Conservation (phyloP, 2,329 filamentous ascomycete species). For the Fusarium robinianum region DNA sequence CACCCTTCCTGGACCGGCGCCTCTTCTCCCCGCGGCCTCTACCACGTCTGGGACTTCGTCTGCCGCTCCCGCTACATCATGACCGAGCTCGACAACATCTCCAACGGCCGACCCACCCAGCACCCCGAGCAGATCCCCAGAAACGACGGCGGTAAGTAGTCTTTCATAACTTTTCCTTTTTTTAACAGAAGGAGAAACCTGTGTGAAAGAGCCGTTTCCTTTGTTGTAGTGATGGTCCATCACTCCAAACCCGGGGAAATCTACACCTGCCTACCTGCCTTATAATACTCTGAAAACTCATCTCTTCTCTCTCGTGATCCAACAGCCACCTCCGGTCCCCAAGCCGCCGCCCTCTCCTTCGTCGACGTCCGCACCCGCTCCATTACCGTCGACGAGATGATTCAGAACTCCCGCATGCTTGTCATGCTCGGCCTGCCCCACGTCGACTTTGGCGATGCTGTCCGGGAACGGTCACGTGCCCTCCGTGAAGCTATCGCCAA, state of each 20-base stretch:
- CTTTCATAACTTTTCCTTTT: background rate
- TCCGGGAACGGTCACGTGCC: conserved; percentile 36
- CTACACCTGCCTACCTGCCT: no score
- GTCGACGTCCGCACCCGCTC: conserved; percentile 40
- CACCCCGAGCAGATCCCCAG: conserved; percentile 44
- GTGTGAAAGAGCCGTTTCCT: no score
- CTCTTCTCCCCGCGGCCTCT: conserved; percentile 40
- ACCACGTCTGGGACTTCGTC: conserved; percentile 49
- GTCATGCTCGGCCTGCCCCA: conserved; percentile 40
- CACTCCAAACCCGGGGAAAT: no score
- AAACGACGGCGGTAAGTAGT: conserved; percentile 35
- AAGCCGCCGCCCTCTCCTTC: conserved; percentile 35
- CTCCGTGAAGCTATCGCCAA: conserved; percentile 30
- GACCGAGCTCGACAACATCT: conserved; percentile 47
- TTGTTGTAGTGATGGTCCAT: no score
- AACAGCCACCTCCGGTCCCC: conserved; percentile 25
- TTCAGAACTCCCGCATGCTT: conserved; percentile 38
- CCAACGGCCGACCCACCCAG: conserved; percentile 39
- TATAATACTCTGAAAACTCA: no score
- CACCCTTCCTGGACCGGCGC: conserved; percentile 37
- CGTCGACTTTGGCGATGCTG: conserved; percentile 37
- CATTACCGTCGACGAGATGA: conserved; percentile 40
- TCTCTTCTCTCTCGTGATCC: background rate
- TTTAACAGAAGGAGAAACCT: no score
- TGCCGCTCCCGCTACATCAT: conserved; percentile 48